Percentiles rank a stretch among this genome's conserved stretches.
Evolutionary conservation across 768 basidiomycete genomes (phyloP).

Genomic region (Trametes cingulata): DNA sequence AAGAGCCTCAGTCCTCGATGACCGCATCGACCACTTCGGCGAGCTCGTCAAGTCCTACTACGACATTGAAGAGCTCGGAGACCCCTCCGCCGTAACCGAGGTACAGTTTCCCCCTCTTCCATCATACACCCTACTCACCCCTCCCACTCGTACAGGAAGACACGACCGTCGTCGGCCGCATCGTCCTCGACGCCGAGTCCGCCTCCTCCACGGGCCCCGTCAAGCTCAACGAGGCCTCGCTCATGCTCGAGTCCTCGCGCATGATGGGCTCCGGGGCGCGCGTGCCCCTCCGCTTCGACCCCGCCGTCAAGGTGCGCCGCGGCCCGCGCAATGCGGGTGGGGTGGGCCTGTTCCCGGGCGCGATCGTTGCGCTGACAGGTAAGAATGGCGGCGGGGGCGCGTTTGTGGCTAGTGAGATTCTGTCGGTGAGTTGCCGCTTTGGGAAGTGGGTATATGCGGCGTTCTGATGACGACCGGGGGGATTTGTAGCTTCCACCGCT

Average conservation of each 20-base stretch:
- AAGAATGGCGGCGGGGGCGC: slow-evolving; percentile 88
- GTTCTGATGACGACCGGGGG: neutral
- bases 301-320: slow-evolving; percentile 64
- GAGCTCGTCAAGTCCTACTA: slow-evolving; percentile 74
- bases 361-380: slow-evolving; percentile 82
- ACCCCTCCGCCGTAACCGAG: slow-evolving; percentile 64
- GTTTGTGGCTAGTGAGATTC: slow-evolving; percentile 81
- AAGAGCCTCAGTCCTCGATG: slow-evolving; percentile 67
- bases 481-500: slow-evolving; percentile 37
- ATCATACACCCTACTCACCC: neutral
- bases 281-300: slow-evolving; percentile 71
- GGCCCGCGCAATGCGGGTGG: slow-evolving; percentile 60
- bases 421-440: slow-evolving; percentile 58
- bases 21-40: slow-evolving; percentile 83
- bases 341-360: slow-evolving; percentile 84
- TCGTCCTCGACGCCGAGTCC: slow-evolving; percentile 58
- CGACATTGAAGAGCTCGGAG: slow-evolving; percentile 70
- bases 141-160: slow-evolving; percentile 35
- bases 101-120: slow-evolving; percentile 31
- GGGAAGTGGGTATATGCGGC: no score
- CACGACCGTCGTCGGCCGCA: slow-evolving; percentile 31
- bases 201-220: slow-evolving; percentile 43
- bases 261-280: slow-evolving; percentile 68
- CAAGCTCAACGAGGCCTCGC: slow-evolving; percentile 73
- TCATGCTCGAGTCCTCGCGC: slow-evolving; percentile 84